Conservation (phyloP, 116 monocot genomes). For the Iris pallida region DNA sequence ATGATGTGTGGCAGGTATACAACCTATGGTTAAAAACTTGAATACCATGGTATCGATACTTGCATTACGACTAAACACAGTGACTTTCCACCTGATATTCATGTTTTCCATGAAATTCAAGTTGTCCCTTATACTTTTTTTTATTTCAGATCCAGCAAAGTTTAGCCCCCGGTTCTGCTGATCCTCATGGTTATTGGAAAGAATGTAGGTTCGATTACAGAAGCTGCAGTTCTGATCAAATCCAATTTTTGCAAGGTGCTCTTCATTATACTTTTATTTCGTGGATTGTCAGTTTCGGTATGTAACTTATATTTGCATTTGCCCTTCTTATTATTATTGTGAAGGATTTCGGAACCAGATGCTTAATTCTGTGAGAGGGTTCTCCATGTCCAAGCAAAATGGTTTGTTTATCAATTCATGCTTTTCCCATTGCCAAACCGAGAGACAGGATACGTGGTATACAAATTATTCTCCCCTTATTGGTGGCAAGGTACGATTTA, state of each 20-base stretch:
- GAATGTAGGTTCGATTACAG: constrained; percentile 42
- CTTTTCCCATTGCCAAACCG: constrained; percentile 64
- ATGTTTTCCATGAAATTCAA: constrained; percentile 63
- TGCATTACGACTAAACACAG: constrained; percentile 52
- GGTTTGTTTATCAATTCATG: constrained; percentile 71
- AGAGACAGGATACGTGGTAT: constrained; percentile 61
- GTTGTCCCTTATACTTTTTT: too few species aligned
- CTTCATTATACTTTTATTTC: background rate
- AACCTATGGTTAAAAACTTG: constrained; percentile 49
- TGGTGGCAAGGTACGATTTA: constrained; percentile 35
- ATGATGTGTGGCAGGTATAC: constrained; percentile 93
- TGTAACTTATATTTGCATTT: background rate
- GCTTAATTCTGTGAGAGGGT: constrained; percentile 28
- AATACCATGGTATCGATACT: constrained; percentile 56
- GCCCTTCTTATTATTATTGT: background rate
- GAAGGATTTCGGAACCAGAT: constrained; percentile 56
- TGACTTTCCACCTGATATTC: constrained; percentile 1
- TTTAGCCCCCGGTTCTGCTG: constrained; percentile 45
- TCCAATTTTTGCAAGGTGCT: constrained; percentile 47
- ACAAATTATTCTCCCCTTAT: constrained; percentile 31
- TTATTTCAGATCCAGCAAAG: constrained; percentile 53
- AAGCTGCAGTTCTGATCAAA: constrained; percentile 44
- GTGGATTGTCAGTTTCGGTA: background rate
- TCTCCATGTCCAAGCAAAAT: constrained; percentile 33
- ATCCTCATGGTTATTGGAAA: constrained; percentile 54